A percentile compares a stretch with the other conserved stretches of the same genome.
Evolutionary conservation across 2,329 filamentous ascomycete species (phyloP).

Genomic region (Penicillium sp.): DNA sequence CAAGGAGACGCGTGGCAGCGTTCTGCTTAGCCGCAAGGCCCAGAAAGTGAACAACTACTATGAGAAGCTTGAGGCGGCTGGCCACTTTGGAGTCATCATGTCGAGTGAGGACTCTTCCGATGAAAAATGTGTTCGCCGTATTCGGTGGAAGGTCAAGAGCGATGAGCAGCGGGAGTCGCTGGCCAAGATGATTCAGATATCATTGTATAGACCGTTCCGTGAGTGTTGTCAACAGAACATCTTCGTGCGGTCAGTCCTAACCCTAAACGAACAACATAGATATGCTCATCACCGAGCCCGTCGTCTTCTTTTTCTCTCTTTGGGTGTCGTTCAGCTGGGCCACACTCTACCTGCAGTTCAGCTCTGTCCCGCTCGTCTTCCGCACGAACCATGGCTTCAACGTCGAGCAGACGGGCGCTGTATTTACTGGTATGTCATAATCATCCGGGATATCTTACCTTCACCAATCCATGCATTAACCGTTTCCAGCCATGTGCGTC

Average conservation of each 20-base stretch:
- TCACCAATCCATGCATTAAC: slow-evolving; percentile 5
- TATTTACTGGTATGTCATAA: slow-evolving; percentile 61
- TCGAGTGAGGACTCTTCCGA: slow-evolving; percentile 31
- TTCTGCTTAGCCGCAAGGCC: slow-evolving; percentile 77
- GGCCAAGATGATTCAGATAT: slow-evolving; percentile 70
- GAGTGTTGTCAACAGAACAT: slow-evolving; percentile 28
- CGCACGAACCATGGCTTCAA: slow-evolving; percentile 67
- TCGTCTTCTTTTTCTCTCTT: slow-evolving; percentile 73
- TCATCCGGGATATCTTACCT: background rate
- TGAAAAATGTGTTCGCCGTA: slow-evolving; percentile 51
- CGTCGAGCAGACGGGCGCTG: slow-evolving; percentile 67
- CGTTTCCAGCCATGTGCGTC: slow-evolving; percentile 64
- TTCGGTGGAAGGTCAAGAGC: slow-evolving; percentile 78
- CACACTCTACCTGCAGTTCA: slow-evolving; percentile 82
- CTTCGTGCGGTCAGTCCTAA: background rate
- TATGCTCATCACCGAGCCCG: slow-evolving; percentile 65
- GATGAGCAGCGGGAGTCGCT: slow-evolving; percentile 76
- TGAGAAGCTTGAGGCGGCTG: slow-evolving; percentile 68
- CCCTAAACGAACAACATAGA: slow-evolving; percentile 32
- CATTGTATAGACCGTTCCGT: slow-evolving; percentile 75
- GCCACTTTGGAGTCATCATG: slow-evolving; percentile 61
- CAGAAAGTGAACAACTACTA: slow-evolving; percentile 77
- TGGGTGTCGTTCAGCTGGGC: slow-evolving; percentile 93
- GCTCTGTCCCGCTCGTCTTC: slow-evolving; percentile 79
- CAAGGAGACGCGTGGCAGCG: slow-evolving; percentile 78